Percentiles rank a stretch among this genome's conserved stretches.
Conservation (phyloP, 192 early-diverging fungal genomes). For the Ambispora gerdemannii region DNA sequence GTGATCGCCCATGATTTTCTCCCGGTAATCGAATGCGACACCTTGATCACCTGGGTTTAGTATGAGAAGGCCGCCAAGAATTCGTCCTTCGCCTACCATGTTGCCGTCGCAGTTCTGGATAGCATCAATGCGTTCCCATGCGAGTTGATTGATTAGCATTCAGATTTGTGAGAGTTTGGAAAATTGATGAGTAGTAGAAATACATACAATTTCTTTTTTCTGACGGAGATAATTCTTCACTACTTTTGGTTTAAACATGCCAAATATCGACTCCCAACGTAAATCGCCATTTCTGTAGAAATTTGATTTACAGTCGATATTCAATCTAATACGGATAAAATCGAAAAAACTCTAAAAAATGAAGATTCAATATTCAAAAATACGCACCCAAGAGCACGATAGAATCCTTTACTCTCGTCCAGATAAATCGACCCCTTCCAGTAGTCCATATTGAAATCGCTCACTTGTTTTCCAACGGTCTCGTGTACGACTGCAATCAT, state of each 20-base stretch:
- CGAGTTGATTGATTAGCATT: background rate
- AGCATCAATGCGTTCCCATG: too few relatives aligned
- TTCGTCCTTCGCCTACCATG: constrained; percentile 45
- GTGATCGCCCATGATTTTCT: constrained; percentile 47
- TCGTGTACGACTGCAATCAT: constrained; percentile 51
- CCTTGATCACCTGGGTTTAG: constrained; percentile 32
- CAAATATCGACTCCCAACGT: too few relatives aligned
- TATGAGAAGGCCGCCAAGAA: constrained; percentile 46
- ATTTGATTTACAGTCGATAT: constrained; percentile 6
- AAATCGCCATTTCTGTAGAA: constrained; percentile 34
- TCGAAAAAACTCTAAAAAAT: too few relatives aligned
- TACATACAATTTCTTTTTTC: constrained; percentile 33
- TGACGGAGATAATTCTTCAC: constrained; percentile 32
- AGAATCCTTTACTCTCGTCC: constrained; percentile 42
- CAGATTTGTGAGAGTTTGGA: background rate
- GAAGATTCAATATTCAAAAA: too few relatives aligned
- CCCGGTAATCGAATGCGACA: constrained; percentile 44
- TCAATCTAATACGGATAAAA: too few relatives aligned
- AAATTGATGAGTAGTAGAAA: background rate
- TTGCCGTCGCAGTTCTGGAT: constrained; percentile 43
- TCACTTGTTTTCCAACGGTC: constrained; percentile 35
- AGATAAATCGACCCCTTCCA: constrained; percentile 45
- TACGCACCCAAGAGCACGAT: constrained; percentile 41
- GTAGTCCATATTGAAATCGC: constrained; percentile 42
- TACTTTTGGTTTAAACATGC: too few relatives aligned